Conservation (phyloP, 495 filamentous ascomycete species). For the Mytilinidion resinicola region DNA sequence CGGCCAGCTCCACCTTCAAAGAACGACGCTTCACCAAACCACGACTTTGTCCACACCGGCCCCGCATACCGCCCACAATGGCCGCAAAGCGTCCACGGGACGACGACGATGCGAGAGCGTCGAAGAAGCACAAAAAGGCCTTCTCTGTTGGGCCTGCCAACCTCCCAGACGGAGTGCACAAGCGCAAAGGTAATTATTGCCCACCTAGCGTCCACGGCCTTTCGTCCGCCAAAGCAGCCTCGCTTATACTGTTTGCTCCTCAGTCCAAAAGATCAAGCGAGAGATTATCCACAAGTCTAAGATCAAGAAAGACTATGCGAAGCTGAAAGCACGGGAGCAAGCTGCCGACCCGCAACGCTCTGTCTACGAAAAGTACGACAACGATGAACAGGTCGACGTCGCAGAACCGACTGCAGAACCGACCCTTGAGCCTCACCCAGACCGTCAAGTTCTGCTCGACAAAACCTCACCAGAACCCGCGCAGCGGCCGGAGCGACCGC, state of each 20-base stretch:
- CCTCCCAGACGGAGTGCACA: slow-evolving; percentile 85
- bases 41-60: neutral
- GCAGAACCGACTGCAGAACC: slow-evolving; percentile 13
- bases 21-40: neutral
- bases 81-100: slow-evolving; percentile 52
- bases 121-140: slow-evolving; percentile 52
- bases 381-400: slow-evolving; percentile 6
- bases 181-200: slow-evolving; percentile 64
- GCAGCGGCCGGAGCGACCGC: slow-evolving; percentile 25
- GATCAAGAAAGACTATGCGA: slow-evolving; percentile 86
- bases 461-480: slow-evolving; percentile 29
- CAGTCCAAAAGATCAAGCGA: slow-evolving; percentile 88
- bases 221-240: neutral
- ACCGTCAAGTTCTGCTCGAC: slow-evolving; percentile 62
- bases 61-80: slow-evolving; percentile 43
- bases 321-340: slow-evolving; percentile 57
- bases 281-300: slow-evolving; percentile 90
- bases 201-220: too few species aligned
- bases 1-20: neutral
- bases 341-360: slow-evolving; percentile 12
- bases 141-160: slow-evolving; percentile 86
- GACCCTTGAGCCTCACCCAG: slow-evolving; percentile 59
- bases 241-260: slow-evolving; percentile 5
- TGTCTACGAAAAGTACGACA: slow-evolving; percentile 22
- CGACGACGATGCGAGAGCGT: slow-evolving; percentile 30